Evolutionary conservation across 305 asterid genomes (phyloP).

Genomic region (Solanum hybrid): DNA sequence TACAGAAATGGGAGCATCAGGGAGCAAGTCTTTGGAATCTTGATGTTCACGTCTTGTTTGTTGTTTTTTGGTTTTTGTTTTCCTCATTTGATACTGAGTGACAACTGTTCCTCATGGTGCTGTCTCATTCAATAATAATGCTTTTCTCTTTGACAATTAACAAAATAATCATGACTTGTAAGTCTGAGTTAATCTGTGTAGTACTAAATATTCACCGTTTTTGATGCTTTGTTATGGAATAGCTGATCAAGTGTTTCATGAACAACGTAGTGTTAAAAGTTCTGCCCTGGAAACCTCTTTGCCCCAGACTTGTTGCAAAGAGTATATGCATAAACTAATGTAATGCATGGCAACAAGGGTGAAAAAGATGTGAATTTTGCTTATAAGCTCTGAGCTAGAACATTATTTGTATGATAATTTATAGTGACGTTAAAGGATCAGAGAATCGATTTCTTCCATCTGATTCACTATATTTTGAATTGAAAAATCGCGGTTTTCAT

Average conservation of each 20-base stretch:
- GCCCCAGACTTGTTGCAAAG: not conserved
- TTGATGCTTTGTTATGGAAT: not conserved
- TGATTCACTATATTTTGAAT: not conserved
- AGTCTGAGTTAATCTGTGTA: not conserved
- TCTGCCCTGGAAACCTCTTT: not conserved
- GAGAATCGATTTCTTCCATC: not conserved
- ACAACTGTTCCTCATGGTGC: not conserved
- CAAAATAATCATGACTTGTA: not conserved
- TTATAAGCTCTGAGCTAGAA: not conserved
- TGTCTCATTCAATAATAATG: not conserved
- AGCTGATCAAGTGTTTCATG: not conserved
- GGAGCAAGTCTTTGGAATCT: not conserved
- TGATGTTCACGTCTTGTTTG: not conserved
- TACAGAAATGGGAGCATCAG: not conserved
- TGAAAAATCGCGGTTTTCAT: not conserved
- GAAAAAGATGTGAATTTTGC: not conserved
- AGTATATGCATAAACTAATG: not conserved
- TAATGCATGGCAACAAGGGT: not conserved
- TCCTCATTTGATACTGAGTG: not conserved
- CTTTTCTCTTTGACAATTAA: not conserved
- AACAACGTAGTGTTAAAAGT: not conserved
- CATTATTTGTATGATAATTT: not conserved
- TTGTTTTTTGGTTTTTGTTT: not conserved
- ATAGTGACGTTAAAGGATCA: not conserved
- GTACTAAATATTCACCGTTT: not conserved